Base-by-base conservation (phyloP, 164 flowering plant species). In the Annona cherimola region DNA sequence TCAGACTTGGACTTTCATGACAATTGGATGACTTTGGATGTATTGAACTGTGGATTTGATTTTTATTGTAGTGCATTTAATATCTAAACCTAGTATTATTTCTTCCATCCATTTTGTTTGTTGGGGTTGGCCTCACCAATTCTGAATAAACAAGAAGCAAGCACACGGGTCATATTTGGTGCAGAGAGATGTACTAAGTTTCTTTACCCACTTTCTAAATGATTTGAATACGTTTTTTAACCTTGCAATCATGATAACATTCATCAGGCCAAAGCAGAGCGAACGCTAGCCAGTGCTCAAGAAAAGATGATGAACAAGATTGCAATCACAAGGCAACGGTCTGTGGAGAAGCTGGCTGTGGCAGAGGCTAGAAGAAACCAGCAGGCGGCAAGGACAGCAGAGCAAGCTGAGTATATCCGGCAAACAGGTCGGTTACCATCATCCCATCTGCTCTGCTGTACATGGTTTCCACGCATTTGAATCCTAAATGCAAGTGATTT, bases 231-330 rank as follows among this genome's bases (percentile, higher is more conserved):
- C 35, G 35, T 16, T 61, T 42, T 7, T 11, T 70, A 60, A 70
- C 65, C 55, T 3, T 45, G 16, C 5, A 4, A 16, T 7, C 4
- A 35, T 63, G 35, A 11, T 46, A 16, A 69, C 54, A 69, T 39
- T 41, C 76, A 69, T 61, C 86, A 92, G 94, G 90, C 92, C 14
- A 77, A 83, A 81, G 87, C 84, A 62, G 94, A 89, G 63, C 86
- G 85, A 79, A 79, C 83, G 88, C 84, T 83, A 83, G 89, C 90
- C 7, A 84, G 81, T 62, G 89, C 96, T 61, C 86, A 86, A 76
- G 93, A 90, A 50, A 89, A 88, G 79, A 87, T 87, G 89, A 85
- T 82, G 80, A 89, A 86, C 78, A 89, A 86, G 85, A 81, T 89
- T 9, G 87, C 93, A 59, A 73, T 86, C 80, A 80, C 91, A 44